Evolutionary conservation across 805 yeast genomes (phyloP), one percentile per base, ranked within the genome.

Genomic region (Starmerella gropengiesseri): DNA sequence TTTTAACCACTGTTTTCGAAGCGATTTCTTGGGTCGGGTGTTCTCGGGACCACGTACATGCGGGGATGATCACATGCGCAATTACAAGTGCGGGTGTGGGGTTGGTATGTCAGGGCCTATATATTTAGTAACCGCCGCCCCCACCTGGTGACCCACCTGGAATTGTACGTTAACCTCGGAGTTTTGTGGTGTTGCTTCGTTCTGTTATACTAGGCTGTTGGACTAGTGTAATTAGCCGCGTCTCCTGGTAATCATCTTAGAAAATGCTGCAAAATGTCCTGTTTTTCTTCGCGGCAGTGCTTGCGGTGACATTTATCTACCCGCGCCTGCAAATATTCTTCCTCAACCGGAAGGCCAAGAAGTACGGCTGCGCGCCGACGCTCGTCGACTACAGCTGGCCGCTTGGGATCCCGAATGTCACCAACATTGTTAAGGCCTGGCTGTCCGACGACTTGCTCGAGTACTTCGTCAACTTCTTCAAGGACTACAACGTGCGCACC

Each of bases 311-410:
- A n/a, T 21, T 37, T 11, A 16, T 33, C 20, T 37, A 40, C 12
- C 50, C 47, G 12, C 33, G 31, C 28, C 13, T 41, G 4, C 30
- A 35, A 19, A 27, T 35, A 8, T 7, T 44, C 5, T 27, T 48
- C 3, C 37, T 43, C 43, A 26, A 39, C 20, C 47, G 37, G 19
- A 36, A 37, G n/a, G 52, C 54, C 9, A 20, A 19, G 26, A 19
- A 40, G 30, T 25, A 4, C 14, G 49, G 49, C 13, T 51, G 53
- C 14, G 52, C 28, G 7, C 14, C 22, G 5, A 39, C 46, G 9
- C 3, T 9, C 13, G 19, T 31, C 7, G 41, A 37, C 19, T 19
- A 35, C 26, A n/a, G 26, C 17, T 40, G 43, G 31, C 55, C 55
- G 13, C 11, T 44, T 18, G 56, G 56, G 9, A 9, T 51, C 9